These are phyloP conservation scores for Teratosphaeriaceae sp. DNA, from an alignment of 2,329 filamentous ascomycete genomes.

Conservation along the genomic window DNA sequence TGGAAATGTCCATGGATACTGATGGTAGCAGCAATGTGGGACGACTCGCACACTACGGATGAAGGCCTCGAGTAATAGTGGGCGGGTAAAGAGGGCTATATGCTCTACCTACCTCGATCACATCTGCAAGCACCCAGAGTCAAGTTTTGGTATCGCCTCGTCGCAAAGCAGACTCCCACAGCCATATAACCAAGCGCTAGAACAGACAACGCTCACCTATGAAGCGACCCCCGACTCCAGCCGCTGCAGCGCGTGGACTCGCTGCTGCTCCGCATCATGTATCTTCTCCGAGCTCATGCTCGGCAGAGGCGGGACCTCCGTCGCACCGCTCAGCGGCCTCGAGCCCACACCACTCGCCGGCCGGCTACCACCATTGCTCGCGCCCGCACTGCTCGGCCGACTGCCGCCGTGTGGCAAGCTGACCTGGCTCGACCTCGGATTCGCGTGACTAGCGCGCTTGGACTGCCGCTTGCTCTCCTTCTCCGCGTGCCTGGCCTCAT, in stretches of 20 bases:
- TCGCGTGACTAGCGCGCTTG: constrained; percentile 3
- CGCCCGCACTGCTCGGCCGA: not conserved
- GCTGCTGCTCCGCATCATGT: not conserved
- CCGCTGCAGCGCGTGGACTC: not conserved
- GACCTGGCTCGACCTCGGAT: not conserved
- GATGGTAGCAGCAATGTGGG: no score
- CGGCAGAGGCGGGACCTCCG: constrained; percentile 5
- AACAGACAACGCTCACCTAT: not conserved
- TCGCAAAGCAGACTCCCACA: no score
- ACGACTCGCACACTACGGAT: no score
- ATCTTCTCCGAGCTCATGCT: constrained; percentile 6
- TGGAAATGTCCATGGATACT: no score
- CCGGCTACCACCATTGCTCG: not conserved
- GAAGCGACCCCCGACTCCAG: constrained; percentile 4
- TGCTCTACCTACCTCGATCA: no score
- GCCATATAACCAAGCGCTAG: not conserved
- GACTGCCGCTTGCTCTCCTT: constrained; percentile 12
- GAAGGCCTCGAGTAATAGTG: no score
- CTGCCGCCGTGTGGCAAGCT: no score
- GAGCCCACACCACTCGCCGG: not conserved
- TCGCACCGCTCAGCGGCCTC: no score
- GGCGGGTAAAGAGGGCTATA: no score
- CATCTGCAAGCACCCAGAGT: no score
- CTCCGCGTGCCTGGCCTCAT: constrained; percentile 20
- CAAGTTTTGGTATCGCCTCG: no score